Evolutionary conservation across 129 eudicot species (phyloP), one percentile per base, ranked within the genome.

Genomic region (Artemisia argyi): DNA sequence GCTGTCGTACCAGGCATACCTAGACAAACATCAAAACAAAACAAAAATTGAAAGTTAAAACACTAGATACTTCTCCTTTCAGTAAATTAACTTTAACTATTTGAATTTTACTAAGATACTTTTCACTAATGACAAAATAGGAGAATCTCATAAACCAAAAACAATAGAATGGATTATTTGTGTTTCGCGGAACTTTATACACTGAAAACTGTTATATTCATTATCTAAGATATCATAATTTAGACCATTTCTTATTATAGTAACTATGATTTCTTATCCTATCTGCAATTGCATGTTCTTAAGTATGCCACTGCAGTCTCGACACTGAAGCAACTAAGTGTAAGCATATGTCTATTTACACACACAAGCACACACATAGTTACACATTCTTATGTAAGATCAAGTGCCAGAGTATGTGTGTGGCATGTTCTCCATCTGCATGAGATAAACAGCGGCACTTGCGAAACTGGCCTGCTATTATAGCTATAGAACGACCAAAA

Each of bases 1-100:
- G 95, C 91, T 1, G 91, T 88, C 80, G 85, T 60, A 3, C 95
- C 95, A 30, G 95, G 5, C 95, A 88, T 85, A 47, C 95, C 91
- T 88, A 53, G 5, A 69, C 7, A 76, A 18, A 5, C 79, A 54
- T n/a, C 32, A 16, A 44, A 19, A 46, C 24, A 0, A 56, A 16
- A 5, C 7, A 35, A 35, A 86, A 84, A 54, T 82, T 73, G 68
- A 8, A 39, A 39, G 46, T 39, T 39, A 39, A 39, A 2, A 39
- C 46, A 39, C 58, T 73, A 83, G 84, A 11, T 0, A 35, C 10
- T 35, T 35, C 44, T 35, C 9, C 10, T 5, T 35, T 35, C 44
- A 35, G 44, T 1, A 35, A 9, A 35, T 52, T 52, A 2, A 2
- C 17, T 12, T 52, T 1, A 52, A 15, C 9, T 7, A 52, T 8